Evolutionary conservation across 2,329 filamentous ascomycete genomes (phyloP).

Genomic region (Parastagonospora avenae): DNA sequence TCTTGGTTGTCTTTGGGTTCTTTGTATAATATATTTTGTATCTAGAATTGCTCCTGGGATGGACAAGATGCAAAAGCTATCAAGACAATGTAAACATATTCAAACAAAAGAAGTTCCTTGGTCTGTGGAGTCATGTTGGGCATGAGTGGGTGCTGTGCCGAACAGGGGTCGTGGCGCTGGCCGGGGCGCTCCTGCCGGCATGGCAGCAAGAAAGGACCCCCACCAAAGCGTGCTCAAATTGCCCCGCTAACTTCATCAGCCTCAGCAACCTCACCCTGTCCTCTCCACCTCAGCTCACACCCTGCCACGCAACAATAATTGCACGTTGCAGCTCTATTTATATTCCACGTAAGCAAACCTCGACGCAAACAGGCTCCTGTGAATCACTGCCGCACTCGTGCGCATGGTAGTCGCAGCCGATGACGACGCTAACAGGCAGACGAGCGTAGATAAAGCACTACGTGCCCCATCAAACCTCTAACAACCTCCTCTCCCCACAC

Average conservation of each 20-base stretch:
- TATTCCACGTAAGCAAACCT: conserved; percentile 34
- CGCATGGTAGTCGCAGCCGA: conserved; percentile 23
- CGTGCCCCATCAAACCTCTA: conserved; percentile 22
- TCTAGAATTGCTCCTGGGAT: conserved; percentile 34
- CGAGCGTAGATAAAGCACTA: conserved; percentile 42
- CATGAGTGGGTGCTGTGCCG: conserved; percentile 4
- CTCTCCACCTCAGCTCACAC: conserved; percentile 25
- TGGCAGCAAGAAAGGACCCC: conserved; percentile 19
- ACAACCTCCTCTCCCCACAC: conserved; percentile 25
- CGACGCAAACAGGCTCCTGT: conserved; percentile 20
- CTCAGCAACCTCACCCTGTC: conserved; percentile 26
- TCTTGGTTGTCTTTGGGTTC: conserved; percentile 29
- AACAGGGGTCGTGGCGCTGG: conserved; percentile 14
- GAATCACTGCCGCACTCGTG: conserved; percentile 6
- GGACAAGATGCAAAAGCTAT: conserved; percentile 39
- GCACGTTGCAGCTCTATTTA: conserved; percentile 21
- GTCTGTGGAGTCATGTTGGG: conserved; percentile 1
- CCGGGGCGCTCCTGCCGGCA: conserved; percentile 26
- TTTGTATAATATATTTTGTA: conserved; percentile 47
- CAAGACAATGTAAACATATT: conserved; percentile 35
- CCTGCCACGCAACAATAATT: conserved; percentile 20
- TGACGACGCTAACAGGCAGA: conserved; percentile 47
- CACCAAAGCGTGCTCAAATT: conserved; percentile 25
- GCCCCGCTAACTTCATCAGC: conserved; percentile 18
- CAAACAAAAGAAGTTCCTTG: conserved; percentile 7